A percentile compares a stretch with the other conserved stretches of the same genome.
Conservation (phyloP, 345 rosid genomes). For the Draba incana region DNA sequence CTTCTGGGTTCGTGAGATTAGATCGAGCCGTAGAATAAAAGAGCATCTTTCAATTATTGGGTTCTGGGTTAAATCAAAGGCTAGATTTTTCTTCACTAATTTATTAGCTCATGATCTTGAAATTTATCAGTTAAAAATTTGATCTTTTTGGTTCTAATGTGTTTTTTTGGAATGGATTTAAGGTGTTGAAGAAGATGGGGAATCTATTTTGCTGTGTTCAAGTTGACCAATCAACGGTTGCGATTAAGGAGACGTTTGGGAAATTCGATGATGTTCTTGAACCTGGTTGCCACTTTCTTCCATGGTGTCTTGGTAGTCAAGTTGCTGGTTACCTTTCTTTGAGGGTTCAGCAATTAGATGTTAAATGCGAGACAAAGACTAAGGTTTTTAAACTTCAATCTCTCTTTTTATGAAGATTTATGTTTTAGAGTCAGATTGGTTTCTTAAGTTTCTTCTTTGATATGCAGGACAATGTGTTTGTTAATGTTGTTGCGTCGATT, state of each 20-base stretch:
- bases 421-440: neutral
- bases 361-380: slow-evolving; percentile 70
- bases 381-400: slow-evolving; percentile 43
- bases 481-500: slow-evolving; percentile 59
- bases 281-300: slow-evolving; percentile 72
- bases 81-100: neutral
- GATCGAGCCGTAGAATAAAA: slow-evolving; percentile 1
- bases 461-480: slow-evolving; percentile 60
- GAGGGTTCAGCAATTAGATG: slow-evolving; percentile 65
- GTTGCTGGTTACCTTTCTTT: slow-evolving; percentile 59
- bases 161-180: neutral
- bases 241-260: slow-evolving; percentile 61
- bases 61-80: neutral
- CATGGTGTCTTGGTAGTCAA: slow-evolving; percentile 62
- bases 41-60: neutral
- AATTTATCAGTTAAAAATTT: neutral
- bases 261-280: slow-evolving; percentile 62
- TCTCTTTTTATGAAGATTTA: neutral
- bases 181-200: slow-evolving; percentile 53
- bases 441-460: neutral
- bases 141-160: neutral
- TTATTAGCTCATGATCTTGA: neutral
- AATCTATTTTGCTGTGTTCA: slow-evolving; percentile 53
- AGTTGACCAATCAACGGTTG: slow-evolving; percentile 65
- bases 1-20: neutral